Evolutionary conservation across 192 early-diverging fungal species (phyloP).

Genomic region (Helicostylum pulchrum): DNA sequence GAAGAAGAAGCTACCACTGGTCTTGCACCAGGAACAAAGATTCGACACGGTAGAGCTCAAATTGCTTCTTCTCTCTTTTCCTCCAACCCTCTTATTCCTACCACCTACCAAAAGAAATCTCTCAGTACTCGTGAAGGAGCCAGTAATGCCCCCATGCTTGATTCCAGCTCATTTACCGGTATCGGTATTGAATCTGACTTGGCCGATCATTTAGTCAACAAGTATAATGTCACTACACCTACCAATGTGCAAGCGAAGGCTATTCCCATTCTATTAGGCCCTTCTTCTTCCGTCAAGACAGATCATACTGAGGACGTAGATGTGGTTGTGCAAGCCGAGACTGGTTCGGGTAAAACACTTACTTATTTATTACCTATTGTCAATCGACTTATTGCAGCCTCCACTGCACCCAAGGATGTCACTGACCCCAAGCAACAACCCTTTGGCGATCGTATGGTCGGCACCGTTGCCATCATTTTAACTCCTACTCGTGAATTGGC

Average conservation of each 20-base stretch:
- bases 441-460: slow-evolving; percentile 60
- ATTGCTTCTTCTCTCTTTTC: slow-evolving; percentile 83
- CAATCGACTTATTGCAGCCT: slow-evolving; percentile 75
- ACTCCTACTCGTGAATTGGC: slow-evolving; percentile 98
- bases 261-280: slow-evolving; percentile 69
- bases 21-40: slow-evolving; percentile 21
- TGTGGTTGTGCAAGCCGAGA: slow-evolving; percentile 90
- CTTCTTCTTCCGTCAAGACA: slow-evolving; percentile 41
- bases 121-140: slow-evolving; percentile 32
- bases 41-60: slow-evolving; percentile 57
- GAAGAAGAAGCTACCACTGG: slow-evolving; percentile 21
- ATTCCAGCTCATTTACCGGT: slow-evolving; percentile 61
- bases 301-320: slow-evolving; percentile 58
- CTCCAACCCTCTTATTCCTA: slow-evolving; percentile 59
- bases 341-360: slow-evolving; percentile 97
- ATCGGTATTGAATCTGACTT: slow-evolving; percentile 79
- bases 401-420: slow-evolving; percentile 32
- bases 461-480: slow-evolving; percentile 89
- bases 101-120: slow-evolving; percentile 3
- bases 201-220: slow-evolving; percentile 58
- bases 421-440: slow-evolving; percentile 34
- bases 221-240: slow-evolving; percentile 75
- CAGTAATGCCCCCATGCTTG: slow-evolving; percentile 50
- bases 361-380: slow-evolving; percentile 92
- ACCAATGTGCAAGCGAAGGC: slow-evolving; percentile 89